A percentile compares a stretch with the other conserved stretches of the same genome.
Evolutionary conservation across 2,329 filamentous ascomycete species (phyloP).

Genomic region (Penicillium digitatum): DNA sequence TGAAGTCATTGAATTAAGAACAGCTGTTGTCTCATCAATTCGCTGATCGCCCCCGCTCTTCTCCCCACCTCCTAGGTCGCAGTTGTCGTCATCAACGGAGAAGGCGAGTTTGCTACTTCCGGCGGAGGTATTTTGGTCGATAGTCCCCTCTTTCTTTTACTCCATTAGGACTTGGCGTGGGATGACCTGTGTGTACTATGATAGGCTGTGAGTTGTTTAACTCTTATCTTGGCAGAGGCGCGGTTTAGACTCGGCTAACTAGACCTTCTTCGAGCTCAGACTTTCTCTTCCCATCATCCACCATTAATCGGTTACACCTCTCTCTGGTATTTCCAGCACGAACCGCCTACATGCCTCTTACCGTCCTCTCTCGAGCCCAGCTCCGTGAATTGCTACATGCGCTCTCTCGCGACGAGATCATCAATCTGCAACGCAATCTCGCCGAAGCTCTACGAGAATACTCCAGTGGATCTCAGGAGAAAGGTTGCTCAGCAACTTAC

Average conservation of each 20-base stretch:
- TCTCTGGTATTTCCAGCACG: background rate
- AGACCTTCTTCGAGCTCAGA: constrained; percentile 1
- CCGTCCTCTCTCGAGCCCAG: constrained; percentile 55
- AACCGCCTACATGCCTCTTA: constrained; percentile 52
- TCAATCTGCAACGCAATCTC: constrained; percentile 55
- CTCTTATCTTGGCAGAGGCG: constrained; percentile 6
- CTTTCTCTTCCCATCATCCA: background rate
- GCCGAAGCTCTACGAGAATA: constrained; percentile 62
- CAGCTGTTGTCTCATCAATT: background rate
- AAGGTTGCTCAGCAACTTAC: constrained; percentile 56
- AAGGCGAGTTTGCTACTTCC: background rate
- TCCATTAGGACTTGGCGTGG: background rate
- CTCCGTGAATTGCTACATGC: constrained; percentile 54
- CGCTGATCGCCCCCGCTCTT: constrained; percentile 2
- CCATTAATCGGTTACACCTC: background rate
- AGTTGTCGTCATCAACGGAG: constrained; percentile 4
- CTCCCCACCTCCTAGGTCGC: constrained; percentile 3
- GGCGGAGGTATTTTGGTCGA: background rate
- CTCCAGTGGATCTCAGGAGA: constrained; percentile 58
- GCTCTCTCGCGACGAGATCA: constrained; percentile 54
- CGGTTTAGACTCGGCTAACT: background rate
- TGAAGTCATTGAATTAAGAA: background rate
- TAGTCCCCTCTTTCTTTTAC: background rate
- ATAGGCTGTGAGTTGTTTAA: background rate
- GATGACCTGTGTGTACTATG: background rate